Evolutionary conservation across 306 rosid species (phyloP), one percentile per base, ranked within the genome.

Genomic region (Pyrus betulifolia): DNA sequence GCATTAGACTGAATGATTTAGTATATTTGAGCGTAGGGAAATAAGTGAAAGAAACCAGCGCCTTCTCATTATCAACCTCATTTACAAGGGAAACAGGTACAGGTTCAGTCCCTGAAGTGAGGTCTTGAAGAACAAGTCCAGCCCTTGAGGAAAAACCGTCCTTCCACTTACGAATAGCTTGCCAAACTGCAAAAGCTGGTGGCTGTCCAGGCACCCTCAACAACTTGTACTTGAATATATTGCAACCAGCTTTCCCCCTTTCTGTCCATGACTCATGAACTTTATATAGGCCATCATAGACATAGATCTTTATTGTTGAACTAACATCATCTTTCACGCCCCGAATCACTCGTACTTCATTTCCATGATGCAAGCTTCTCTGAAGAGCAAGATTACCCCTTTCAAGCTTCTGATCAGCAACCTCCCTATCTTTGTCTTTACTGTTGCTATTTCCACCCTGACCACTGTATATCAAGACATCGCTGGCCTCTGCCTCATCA

Each of bases 381-480:
- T 90, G 88, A 60, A 90, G 76, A 63, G 96, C 89, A 61, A 90
- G 96, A 82, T 90, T 90, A 22, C 96, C 92, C 79, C 96, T 80
- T 67, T 83, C 84, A 83, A 90, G 96, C 87, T 88, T 90, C 85
- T 90, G 92, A 82, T 90, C 92, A 78, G 71, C 28, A 61, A 25
- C 79, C n/a, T 72, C 73, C 77, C 80, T 90, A 10, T 88, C 92
- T 74, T 79, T 57, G 62, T 21, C 62, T 51, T 51, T 87, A 80
- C 78, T 88, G 54, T 77, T 81, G 78, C 78, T 84, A 71, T 73
- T 72, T 78, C 89, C 96, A 80, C 96, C 90, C 74, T 86, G 89
- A 55, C 96, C 92, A 76, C 86, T 88, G 78, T 90, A 90, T 76
- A 88, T 74, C 74, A 90, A 82, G 59, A 90, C 60, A 83, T 90